Base-by-base conservation (phyloP, 768 basidiomycete genomes). In the Sarcodon aspratus region DNA sequence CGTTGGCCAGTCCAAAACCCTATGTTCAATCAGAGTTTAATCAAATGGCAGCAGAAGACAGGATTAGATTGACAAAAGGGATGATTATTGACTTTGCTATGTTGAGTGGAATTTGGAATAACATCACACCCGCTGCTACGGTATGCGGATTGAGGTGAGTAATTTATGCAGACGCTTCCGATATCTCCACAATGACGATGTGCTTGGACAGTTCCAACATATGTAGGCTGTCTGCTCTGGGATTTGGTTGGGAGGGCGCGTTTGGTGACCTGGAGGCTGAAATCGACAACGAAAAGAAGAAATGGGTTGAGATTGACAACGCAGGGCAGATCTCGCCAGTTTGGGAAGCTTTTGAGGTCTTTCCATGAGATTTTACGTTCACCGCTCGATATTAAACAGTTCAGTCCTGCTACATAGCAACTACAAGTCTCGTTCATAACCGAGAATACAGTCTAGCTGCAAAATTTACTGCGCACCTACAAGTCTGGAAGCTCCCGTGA, bases 401-500 rank as follows among this genome's bases (percentile, higher is more conserved):
- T 17, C 11, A 27, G 15, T 42, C 15, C 40, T 27, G 5, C 13
- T 8, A 42, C 13, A 2, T 42, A 15, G 40, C 40, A 9, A 17
- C 40, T 42, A 6, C 15, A n/a, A 42, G 40, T 42, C 40, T 42
- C 40, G 17, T 42, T 42, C 9, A 11, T 27, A 27, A 27, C 5
- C 21, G 21, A 27, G 21, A 27, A 27, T 27, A 27, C 2, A 27
- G 21, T 27, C 21, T 27, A 3, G 21, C 21, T 27, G 5, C 21
- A n/a, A n/a, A n/a, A 27, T 27, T 27, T 27, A 27, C 21, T 5
- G 21, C 21, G 21, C 21, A 27, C 21, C 21, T 27, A 27, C 21
- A 27, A 27, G 21, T 93, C 91, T n/a, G 90, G 90, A 48, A 93
- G 64, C 63, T 94, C 90, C 60, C 91, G 72, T 54, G 82, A 80